Base-by-base conservation (phyloP, 352 stramenopile species). In the Blastocystis sp. region DNA sequence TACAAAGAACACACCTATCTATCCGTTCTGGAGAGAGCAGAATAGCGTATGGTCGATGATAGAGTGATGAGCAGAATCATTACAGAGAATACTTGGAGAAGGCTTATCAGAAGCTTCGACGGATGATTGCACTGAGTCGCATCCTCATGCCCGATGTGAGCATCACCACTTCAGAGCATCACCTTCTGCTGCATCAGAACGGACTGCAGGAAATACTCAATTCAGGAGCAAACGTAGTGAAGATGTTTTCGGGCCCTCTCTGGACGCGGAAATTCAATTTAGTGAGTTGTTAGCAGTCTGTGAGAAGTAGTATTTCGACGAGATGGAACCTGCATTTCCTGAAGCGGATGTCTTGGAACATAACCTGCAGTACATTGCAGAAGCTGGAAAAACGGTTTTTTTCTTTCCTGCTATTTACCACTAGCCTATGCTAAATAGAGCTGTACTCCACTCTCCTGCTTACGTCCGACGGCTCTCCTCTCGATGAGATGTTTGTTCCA, bases 241-340 rank as follows among this genome's bases (percentile, higher is more conserved):
- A 79, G 68, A 79, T 79, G 68, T 79, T 62, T 45, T 79, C 68
- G 3, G 68, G 68, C 55, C 68, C 68, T 9, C 68, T 56, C 4
- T 79, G 68, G 68, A 79, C 68, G 47, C 68, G 68, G 5, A 11
- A 62, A 30, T 79, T 79, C 68, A 79, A 79, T n/a, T 41, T 79
- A 24, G 68, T 79, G 5, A 13, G 68, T 7, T 7, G 7, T 39
- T 24, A 16, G 41, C 11, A 45, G 24, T 11, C n/a, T 79, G 18
- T 62, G 18, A 24, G 8, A 13, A 20, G 9, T 55, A 79, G 68
- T 79, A 79, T 45, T 79, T 79, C 47, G 68, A 79, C 26, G 68
- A 79, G 47, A 79, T 79, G 68, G 39, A 41, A 24, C 68, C 68
- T 24, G 9, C 68, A 11, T 79, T 79, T 45, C 37, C 68, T 6